A percentile compares a stretch with the other conserved stretches of the same genome.
These are phyloP conservation scores for Coleophoma crateriformis DNA, from an alignment of 2,329 filamentous ascomycete genomes.

Conservation along the genomic window DNA sequence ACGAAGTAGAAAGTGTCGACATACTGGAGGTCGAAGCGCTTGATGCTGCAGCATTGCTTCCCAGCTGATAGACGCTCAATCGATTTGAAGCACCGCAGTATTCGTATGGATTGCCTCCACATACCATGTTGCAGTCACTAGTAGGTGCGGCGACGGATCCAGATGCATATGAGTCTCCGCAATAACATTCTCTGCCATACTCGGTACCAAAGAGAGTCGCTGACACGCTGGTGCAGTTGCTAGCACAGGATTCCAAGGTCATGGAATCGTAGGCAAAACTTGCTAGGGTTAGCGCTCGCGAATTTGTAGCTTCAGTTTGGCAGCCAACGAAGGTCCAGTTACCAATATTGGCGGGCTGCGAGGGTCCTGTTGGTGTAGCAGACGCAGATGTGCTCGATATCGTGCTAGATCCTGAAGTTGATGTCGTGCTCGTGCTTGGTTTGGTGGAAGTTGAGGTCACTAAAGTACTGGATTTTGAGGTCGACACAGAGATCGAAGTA, in stretches of 20 bases:
- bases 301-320: conserved; percentile 2
- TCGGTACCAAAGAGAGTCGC: conserved; percentile 26
- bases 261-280: conserved; percentile 12
- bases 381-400: background rate
- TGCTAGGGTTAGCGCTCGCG: conserved; percentile 9
- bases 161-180: conserved; percentile 14
- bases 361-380: conserved; percentile 2
- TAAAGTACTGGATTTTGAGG: background rate
- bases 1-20: conserved; percentile 4
- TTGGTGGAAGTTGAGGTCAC: background rate
- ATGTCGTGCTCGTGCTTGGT: background rate
- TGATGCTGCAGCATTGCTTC: background rate
- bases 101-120: background rate
- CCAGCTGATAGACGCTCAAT: background rate
- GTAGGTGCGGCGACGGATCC: background rate
- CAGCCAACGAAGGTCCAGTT: conserved; percentile 3
- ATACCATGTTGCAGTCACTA: conserved; percentile 1
- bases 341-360: conserved; percentile 1
- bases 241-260: conserved; percentile 20
- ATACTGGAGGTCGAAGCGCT: background rate
- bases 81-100: conserved; percentile 7
- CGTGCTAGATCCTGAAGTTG: too few relatives aligned
- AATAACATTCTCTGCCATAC: conserved; percentile 26
- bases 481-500: too few relatives aligned
- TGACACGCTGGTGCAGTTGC: conserved; percentile 17